Base-by-base conservation (phyloP, 2,329 filamentous ascomycete species). In the Penicillium sp. region DNA sequence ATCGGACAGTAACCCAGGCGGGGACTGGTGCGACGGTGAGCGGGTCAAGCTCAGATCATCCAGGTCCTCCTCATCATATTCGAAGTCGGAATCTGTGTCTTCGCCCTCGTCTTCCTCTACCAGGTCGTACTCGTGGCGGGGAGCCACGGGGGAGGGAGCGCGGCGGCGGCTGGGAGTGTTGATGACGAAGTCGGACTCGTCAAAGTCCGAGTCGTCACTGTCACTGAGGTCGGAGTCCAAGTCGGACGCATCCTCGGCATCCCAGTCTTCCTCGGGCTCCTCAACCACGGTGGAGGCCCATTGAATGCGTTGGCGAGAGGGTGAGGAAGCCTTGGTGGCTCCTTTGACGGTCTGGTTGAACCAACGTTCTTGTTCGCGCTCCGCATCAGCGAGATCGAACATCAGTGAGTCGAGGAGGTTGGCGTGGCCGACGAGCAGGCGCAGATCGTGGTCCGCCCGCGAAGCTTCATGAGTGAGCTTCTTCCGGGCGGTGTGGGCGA, bases 381-480 rank as follows among this genome's bases (percentile, higher is more conserved):
- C 93, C 67, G 92, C 92, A 52, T 95, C 89, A 72, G 90, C 88
- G 52, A 99, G 88, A 61, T 93, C 82, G 55, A 85, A 72, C 93
- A 97, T 97, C 68, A 99, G 78, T 34, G 86, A 86, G 76, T 99
- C 93, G 71, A 99, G 88, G 40, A 97, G 86, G 80, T 97, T 99
- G 77, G 93, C 93, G 75, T 99, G 93, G 65, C 92, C 93, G 64
- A 99, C 93, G 53, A 99, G 87, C 38, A 95, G 83, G 68, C 92
- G 86, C 57, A 99, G 88, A 78, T 97, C 85, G 80, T 97, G 93
- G 70, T 97, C 92, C 64, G 89, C 79, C 66, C 87, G 86, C 73
- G 85, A 83, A 77, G 93, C 93, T 77, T 97, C 92, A 58, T 81
- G 82, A 59, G 90, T 90, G 68, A 99, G 90, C 89, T 99, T 99